Base-by-base conservation (phyloP, 495 filamentous ascomycete genomes). In the Aspergillus bertholletiae region DNA sequence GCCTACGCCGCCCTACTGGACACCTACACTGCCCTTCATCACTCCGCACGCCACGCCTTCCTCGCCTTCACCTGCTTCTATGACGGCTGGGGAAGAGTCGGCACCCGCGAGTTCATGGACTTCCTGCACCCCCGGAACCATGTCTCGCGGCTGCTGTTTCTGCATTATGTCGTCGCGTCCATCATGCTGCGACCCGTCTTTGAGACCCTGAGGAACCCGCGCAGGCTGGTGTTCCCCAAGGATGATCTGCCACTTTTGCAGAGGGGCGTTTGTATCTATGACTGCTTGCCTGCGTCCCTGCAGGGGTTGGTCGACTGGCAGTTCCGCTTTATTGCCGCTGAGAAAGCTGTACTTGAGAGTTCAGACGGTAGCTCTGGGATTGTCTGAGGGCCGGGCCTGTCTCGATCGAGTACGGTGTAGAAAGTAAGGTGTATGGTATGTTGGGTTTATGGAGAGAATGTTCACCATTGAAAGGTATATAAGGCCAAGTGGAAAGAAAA, bases 131-230 rank as follows among this genome's bases (percentile, higher is more conserved):
- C 79, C 17, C 51, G 49, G 26, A 82, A 80, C 60, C 70, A 74
- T 54, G 64, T 75, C 12, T 67, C 70, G 6, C 62, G 79, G 35
- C 62, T 85, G n/a, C 61, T 87, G 7, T 74, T 78, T 13, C 56
- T 80, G 32, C 84, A 86, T 69, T 85, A 81, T 69, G 75, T 85
- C 37, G 73, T 80, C 7, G 48, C 85, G 17, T 79, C 83, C 64
- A 69, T 78, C 48, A 75, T 85, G 62, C 79, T 85, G 77, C 73
- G 71, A 5, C 74, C 73, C 5, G 35, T 64, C 5, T 46, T 59
- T 3, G 53, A 52, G 20, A 18, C 18, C 1, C n/a, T 45, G n/a
- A 40, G 56, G n/a, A 32, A 7, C 5, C 45, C 23, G 15, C 32
- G 35, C 30, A 51, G 13, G 12, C 8, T 50, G n/a, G 26, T 30